Evolutionary conservation across 768 basidiomycete species (phyloP).

Genomic region (Leccinum subgranulosum): DNA sequence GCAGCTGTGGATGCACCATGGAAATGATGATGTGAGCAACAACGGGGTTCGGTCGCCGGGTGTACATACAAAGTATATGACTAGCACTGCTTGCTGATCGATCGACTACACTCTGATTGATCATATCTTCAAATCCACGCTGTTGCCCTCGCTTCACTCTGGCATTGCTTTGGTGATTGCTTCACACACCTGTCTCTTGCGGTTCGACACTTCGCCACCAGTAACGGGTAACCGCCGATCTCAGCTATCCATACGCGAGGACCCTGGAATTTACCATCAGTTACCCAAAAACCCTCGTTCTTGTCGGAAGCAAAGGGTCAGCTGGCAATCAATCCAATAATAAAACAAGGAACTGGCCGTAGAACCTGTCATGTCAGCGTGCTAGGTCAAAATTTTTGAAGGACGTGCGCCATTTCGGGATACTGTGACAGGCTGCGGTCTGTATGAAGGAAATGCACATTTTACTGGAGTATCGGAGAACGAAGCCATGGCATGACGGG

Average conservation of each 20-base stretch:
- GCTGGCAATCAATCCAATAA: neutral
- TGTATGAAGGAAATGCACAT: neutral
- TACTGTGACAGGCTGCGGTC: neutral
- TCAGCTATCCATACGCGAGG: neutral
- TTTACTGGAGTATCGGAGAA: neutral
- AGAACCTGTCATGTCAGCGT: neutral
- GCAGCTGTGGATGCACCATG: neutral
- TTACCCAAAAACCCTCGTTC: neutral
- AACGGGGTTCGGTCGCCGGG: neutral
- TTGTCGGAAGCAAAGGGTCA: neutral
- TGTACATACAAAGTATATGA: neutral
- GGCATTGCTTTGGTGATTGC: neutral
- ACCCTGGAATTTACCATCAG: neutral
- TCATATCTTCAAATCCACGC: neutral
- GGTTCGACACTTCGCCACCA: neutral
- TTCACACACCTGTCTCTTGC: neutral
- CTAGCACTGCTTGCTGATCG: neutral
- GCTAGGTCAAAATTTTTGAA: neutral
- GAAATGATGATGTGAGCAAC: neutral
- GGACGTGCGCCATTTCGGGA: neutral
- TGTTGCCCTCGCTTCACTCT: neutral
- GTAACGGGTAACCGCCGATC: neutral
- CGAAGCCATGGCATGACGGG: neutral
- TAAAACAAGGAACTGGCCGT: neutral
- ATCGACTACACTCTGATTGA: neutral